Percentiles rank a stretch among this genome's conserved stretches.
Evolutionary conservation across 306 rosid genomes (phyloP).

Genomic region (Datisca glomerata): DNA sequence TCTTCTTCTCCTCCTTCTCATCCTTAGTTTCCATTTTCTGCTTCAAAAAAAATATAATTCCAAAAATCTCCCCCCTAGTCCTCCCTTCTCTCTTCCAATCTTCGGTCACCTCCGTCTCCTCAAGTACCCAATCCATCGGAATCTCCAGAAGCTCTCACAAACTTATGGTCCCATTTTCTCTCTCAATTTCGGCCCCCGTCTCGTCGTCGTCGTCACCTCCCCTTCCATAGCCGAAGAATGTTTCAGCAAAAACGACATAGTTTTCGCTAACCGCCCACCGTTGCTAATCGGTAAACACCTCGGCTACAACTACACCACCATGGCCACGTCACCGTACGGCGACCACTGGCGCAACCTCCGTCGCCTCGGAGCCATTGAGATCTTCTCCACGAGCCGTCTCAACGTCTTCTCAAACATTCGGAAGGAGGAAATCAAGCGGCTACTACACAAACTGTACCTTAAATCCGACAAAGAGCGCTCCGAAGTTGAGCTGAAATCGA

Average conservation of each 20-base stretch:
- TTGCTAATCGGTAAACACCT: conserved; percentile 21
- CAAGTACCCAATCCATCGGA: conserved; percentile 29
- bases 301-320: conserved; percentile 29
- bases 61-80: conserved; percentile 41
- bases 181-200: conserved; percentile 26
- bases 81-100: conserved; percentile 33
- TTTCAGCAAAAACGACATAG: conserved; percentile 53
- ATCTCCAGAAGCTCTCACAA: conserved; percentile 25
- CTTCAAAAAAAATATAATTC: conserved; percentile 1
- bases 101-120: conserved; percentile 52
- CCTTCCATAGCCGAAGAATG: conserved; percentile 41
- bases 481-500: conserved; percentile 25
- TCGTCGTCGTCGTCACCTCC: conserved; percentile 38
- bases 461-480: conserved; percentile 9
- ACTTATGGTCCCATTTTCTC: conserved; percentile 28
- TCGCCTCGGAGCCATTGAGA: conserved; percentile 44
- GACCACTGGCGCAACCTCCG: conserved; percentile 81
- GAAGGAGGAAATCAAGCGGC: conserved; percentile 26
- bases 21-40: conserved; percentile 18
- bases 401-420: conserved; percentile 20
- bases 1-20: conserved; percentile 14
- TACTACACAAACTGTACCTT: conserved; percentile 19
- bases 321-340: conserved; percentile 29
- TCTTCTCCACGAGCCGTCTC: conserved; percentile 41
- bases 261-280: conserved; percentile 38